Base-by-base conservation (phyloP, 1,284 basidiomycete species). In the Pascua sp. region DNA sequence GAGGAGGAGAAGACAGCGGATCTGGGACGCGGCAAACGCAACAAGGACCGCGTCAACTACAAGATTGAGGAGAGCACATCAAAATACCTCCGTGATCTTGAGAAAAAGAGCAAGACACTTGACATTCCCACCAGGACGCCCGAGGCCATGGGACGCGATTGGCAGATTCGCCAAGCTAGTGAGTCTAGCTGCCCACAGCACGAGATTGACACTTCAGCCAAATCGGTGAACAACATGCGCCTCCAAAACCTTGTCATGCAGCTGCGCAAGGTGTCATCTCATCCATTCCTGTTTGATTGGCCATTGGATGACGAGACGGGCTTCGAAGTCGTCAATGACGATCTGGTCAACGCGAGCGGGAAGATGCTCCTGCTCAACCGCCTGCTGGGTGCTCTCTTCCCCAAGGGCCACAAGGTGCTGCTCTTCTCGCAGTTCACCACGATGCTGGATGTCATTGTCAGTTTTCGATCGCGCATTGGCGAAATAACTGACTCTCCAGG, bases 351-450 rank as follows among this genome's bases (percentile, higher is more conserved):
- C 50, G 86, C 85, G 0, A 93, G 90, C 59, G 95, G 95, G 16
- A 98, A 98, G 81, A 96, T 98, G 93, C 87, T 97, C 80, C 81
- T 98, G 17, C 83, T 98, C 0, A 90, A 97, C 65, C 86, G 92
- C 11, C 78, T 98, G 12, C 81, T 98, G 2, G 85, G 86, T 45
- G 91, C 87, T 55, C 78, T 98, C n/a, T 91, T 96, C 76, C 80
- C 80, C 18, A 79, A 85, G 11, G 84, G 83, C 8, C 94, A 97
- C 78, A 95, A 94, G 74, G 94, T 97, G 0, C 80, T 98, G 37
- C 76, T 98, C 39, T 98, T 98, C 78, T 79, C 89, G 56, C 93
- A 97, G 78, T 96, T 98, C 76, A 94, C 89, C 46, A 93, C 88
- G 1, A 93, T 97, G 91, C 80, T 98, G 51, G 89, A 98, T 71